Evolutionary conservation across 73 alveolate species (phyloP).

Genomic region (Blepharisma japonicum): DNA sequence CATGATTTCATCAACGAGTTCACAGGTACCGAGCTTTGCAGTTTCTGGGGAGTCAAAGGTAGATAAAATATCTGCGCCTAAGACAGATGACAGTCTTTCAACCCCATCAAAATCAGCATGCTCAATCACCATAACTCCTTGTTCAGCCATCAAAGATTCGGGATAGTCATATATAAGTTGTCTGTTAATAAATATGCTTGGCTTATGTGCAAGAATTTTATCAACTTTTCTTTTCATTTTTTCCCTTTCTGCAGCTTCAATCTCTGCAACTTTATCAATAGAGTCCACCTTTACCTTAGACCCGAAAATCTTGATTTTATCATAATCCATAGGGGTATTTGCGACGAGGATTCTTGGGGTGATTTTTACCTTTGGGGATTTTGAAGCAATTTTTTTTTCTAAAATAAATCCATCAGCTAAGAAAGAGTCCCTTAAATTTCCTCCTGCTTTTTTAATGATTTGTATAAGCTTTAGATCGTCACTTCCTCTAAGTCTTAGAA

Average conservation of each 20-base stretch:
- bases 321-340: conserved; percentile 96
- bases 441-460: conserved; percentile 94
- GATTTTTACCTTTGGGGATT: conserved; percentile 79
- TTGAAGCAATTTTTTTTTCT: conserved; percentile 83
- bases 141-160: conserved; percentile 90
- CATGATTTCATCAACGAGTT: conserved; percentile 90
- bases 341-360: conserved; percentile 90
- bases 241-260: conserved; percentile 94
- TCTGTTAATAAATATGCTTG: conserved; percentile 94
- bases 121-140: conserved; percentile 95
- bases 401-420: conserved; percentile 95
- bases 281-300: conserved; percentile 92
- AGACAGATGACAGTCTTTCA: conserved; percentile 96
- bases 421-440: conserved; percentile 88
- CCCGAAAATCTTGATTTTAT: conserved; percentile 95
- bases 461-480: conserved; percentile 85
- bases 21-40: conserved; percentile 87
- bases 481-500: conserved; percentile 89
- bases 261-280: conserved; percentile 89
- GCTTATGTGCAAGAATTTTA: conserved; percentile 83
- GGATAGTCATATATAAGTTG: conserved; percentile 95
- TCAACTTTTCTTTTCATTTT: conserved; percentile 92
- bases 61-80: conserved; percentile 96
- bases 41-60: conserved; percentile 95
- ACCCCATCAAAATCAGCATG: conserved; percentile 98